Base-by-base conservation (phyloP, 257 asterid species). In the Fraxinus anomala region DNA sequence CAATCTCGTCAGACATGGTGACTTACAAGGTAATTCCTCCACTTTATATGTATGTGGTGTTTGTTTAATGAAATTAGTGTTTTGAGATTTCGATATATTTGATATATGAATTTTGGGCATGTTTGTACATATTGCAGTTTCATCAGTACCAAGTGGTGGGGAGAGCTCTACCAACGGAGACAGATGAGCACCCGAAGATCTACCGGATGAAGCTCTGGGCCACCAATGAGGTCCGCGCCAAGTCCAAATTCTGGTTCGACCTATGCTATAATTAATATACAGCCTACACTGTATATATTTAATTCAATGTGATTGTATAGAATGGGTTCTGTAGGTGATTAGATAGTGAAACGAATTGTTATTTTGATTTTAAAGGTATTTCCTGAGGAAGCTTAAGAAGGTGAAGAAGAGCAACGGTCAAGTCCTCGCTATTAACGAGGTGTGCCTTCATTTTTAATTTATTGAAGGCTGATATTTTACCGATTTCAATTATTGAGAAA, bases 161-260 rank as follows among this genome's bases (percentile, higher is more conserved):
- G 16, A 88, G 97, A 77, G 96, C 91, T 83, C 84, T 92, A 68
- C 97, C 97, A 66, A 87, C 97, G 56, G 97, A 91, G 87, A 84
- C 83, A 14, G 96, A 92, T 70, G 91, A 85, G 78, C 96, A 88
- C 49, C 97, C 97, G 0, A 92, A 92, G 88, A 92, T 92, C 88
- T 92, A 89, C 85, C 87, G 97, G 40, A 92, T 92, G 97, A 92
- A 92, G 89, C 97, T 92, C 11, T 92, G 97, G 97, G 94, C 94
- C 17, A 91, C 97, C 73, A 92, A 92, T 77, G 96, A 91, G 85
- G 97, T 92, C 82, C 97, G 97, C 28, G 94, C 97, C 16, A 92
- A 92, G 67, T 92, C 97, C 78, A 92, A 92, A 76, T 92, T 92
- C 80, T 92, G 97, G 97, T 81, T 80, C 16, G 73, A 30, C 10